Base-by-base conservation (phyloP, 176 grass and related monocot species). In the Phragmites australis region DNA sequence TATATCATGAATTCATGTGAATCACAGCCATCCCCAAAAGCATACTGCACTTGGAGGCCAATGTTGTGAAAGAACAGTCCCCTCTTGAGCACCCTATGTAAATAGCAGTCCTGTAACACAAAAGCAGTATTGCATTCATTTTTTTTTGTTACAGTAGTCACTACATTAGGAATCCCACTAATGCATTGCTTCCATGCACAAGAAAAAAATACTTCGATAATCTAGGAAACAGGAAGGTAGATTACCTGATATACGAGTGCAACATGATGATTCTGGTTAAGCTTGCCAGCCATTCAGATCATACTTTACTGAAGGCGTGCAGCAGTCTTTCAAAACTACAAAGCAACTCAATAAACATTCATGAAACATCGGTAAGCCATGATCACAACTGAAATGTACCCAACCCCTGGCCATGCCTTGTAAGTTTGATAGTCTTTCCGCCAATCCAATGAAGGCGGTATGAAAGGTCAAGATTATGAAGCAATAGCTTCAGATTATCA, bases 401-500 rank as follows among this genome's bases (percentile, higher is more conserved):
- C 90, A 98, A 62, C 41, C 87, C 95, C 74, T 93, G 90, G 34
- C 81, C 86, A 74, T 98, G 85, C 58, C 78, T 91, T 62, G 74
- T 89, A 80, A 98, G 88, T 70, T 81, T 89, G 75, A 98, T 89
- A 43, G 84, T 77, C 88, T 83, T 93, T 60, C 46, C 57, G 34
- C 88, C 77, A 70, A 91, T 72, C 95, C 95, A 98, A 32, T 89
- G 86, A 71, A 93, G 92, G 56, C 77, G 70, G 64, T 98, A 98
- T 54, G 92, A 98, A 78, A 98, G 88, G 81, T 98, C 92, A 70
- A 98, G 81, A 87, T 92, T 91, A 56, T 91, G 95, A 87, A 92
- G 87, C 76, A 93, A 78, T 30, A 93, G 58, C 82, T 90, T 98
- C 69, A 94, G 82, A 82, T 87, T 85, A 69, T 88, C 94, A 64